phyloP scores from a whole-genome alignment of 495 filamentous ascomycete species.

The Talaromyces proteolyticus region DNA sequence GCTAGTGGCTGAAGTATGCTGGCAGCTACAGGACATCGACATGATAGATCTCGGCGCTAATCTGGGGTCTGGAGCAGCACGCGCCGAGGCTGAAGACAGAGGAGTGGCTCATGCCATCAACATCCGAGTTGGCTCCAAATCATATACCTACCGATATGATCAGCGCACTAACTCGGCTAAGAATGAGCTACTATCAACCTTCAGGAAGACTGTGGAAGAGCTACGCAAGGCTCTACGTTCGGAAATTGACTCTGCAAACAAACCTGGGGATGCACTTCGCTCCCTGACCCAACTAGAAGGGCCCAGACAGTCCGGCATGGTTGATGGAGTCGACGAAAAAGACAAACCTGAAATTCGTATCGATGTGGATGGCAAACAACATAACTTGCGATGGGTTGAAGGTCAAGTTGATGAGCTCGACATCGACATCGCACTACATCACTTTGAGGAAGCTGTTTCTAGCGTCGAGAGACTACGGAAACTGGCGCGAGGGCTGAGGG shows the following conservation, averaged over 20 bases:
- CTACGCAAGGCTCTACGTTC: constrained; percentile 73
- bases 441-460: constrained; percentile 77
- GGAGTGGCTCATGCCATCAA: constrained; percentile 82
- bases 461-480: constrained; percentile 77
- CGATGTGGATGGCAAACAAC: constrained; percentile 93
- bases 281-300: constrained; percentile 57
- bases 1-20: constrained; percentile 88
- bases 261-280: constrained; percentile 72
- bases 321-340: constrained; percentile 58
- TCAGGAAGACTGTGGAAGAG: constrained; percentile 88
- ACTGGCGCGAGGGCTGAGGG: constrained; percentile 71
- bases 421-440: constrained; percentile 88
- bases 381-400: constrained; percentile 93
- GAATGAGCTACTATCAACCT: constrained; percentile 70
- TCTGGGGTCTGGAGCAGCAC: constrained; percentile 51
- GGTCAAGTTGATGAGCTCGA: constrained; percentile 93
- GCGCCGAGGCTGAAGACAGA: constrained; percentile 52
- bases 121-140: constrained; percentile 82
- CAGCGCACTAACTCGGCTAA: constrained; percentile 72
- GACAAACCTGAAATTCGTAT: constrained; percentile 71
- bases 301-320: constrained; percentile 65
- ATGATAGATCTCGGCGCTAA: constrained; percentile 74
- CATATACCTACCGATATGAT: constrained; percentile 86
- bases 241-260: constrained; percentile 76
- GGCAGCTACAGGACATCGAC: constrained; percentile 89